A percentile compares a stretch with the other conserved stretches of the same genome.
phyloP scores from a whole-genome alignment of 2,329 filamentous ascomycete species.

The Hypoxylon sp. region DNA sequence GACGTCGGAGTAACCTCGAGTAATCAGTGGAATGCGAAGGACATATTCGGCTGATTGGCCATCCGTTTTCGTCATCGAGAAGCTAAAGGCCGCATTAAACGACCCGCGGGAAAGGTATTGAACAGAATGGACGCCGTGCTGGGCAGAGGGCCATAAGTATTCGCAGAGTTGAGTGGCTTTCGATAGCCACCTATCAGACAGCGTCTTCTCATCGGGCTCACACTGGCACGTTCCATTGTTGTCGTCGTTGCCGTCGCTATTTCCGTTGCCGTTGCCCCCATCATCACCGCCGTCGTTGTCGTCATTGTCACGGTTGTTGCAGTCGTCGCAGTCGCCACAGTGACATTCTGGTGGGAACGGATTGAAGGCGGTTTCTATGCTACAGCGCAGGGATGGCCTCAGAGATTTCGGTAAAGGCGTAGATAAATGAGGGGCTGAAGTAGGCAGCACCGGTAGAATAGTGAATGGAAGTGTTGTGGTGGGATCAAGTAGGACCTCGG shows the following conservation, averaged over 20 bases:
- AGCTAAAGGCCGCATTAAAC: constrained; percentile 22
- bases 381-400: background rate
- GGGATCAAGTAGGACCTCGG: background rate
- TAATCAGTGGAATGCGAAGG: constrained; percentile 19
- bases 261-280: background rate
- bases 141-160: constrained; percentile 16
- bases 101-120: constrained; percentile 17
- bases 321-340: background rate
- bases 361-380: background rate
- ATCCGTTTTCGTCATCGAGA: constrained; percentile 13
- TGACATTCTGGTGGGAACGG: background rate
- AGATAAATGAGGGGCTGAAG: background rate
- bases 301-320: background rate
- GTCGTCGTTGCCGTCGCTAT: background rate
- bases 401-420: background rate
- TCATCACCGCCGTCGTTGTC: background rate
- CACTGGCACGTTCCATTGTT: background rate
- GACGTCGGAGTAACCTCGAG: background rate
- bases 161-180: constrained; percentile 27
- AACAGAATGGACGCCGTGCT: constrained; percentile 13
- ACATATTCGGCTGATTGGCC: constrained; percentile 17
- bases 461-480: background rate
- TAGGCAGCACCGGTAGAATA: background rate
- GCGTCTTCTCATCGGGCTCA: constrained; percentile 3
- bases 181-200: constrained; percentile 7